These are phyloP conservation scores for Sclerotiophoma versabilis DNA, from an alignment of 2,329 filamentous ascomycete genomes.

Conservation along the genomic window DNA sequence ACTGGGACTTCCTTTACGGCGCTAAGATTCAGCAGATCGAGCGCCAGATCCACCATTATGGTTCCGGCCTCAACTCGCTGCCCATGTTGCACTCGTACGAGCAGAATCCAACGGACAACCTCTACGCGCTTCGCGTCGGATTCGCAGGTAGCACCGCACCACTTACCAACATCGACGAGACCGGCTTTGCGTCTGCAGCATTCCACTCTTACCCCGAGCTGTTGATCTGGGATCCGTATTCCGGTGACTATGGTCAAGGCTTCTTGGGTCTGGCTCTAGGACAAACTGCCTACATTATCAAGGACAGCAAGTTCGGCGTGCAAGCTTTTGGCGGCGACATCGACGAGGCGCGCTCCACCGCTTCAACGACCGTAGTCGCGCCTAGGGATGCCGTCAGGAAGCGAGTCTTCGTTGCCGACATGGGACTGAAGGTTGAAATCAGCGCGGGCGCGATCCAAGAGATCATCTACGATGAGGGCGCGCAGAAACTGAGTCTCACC, in stretches of 20 bases:
- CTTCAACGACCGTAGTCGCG: slow-evolving; percentile 44
- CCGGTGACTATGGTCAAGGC: slow-evolving; percentile 64
- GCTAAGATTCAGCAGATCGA: slow-evolving; percentile 54
- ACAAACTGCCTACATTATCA: slow-evolving; percentile 59
- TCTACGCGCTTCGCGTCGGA: slow-evolving; percentile 62
- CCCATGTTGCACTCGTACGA: slow-evolving; percentile 63
- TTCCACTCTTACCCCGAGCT: slow-evolving; percentile 66
- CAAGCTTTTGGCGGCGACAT: slow-evolving; percentile 59
- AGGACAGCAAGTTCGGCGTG: slow-evolving; percentile 56
- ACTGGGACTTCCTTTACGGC: slow-evolving; percentile 65
- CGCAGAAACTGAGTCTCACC: slow-evolving; percentile 18
- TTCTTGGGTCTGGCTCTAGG: slow-evolving; percentile 62
- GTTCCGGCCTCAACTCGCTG: slow-evolving; percentile 64
- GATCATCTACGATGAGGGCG: slow-evolving; percentile 18
- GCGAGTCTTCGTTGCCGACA: slow-evolving; percentile 57
- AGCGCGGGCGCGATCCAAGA: slow-evolving; percentile 29
- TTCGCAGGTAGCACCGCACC: slow-evolving; percentile 63
- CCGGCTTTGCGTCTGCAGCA: slow-evolving; percentile 62
- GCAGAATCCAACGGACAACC: slow-evolving; percentile 51
- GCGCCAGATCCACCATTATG: slow-evolving; percentile 67
- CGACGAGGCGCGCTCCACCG: slow-evolving; percentile 21
- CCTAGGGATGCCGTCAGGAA: slow-evolving; percentile 58
- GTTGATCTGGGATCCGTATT: slow-evolving; percentile 63
- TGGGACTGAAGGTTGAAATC: slow-evolving; percentile 48
- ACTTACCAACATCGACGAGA: slow-evolving; percentile 62